Evolutionary conservation across 371 early-diverging fungal genomes (phyloP).

Genomic region (Actinomortierella ambigua): DNA sequence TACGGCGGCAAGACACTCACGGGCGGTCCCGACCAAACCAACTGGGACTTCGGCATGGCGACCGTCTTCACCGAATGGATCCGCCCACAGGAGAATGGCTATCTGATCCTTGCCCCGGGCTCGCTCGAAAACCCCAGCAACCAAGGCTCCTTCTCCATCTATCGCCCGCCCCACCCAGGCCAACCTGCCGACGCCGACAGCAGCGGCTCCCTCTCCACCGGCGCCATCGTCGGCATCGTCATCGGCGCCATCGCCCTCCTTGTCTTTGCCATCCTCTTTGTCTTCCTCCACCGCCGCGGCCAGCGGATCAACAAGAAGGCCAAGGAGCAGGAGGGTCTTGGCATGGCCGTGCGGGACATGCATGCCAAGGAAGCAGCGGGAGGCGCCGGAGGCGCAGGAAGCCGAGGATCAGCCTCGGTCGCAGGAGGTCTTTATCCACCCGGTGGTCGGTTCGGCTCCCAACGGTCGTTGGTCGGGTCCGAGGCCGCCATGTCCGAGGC

Average conservation of each 20-base stretch:
- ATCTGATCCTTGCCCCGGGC: conserved; percentile 4
- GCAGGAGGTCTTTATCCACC: conserved; percentile 12
- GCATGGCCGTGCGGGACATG: conserved; percentile 37
- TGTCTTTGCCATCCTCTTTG: conserved; percentile 19
- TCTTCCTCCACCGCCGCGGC: conserved; percentile 31
- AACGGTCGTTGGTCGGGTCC: conserved; percentile 29
- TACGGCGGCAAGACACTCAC: conserved; percentile 26
- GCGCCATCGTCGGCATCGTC: conserved; percentile 41
- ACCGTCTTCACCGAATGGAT: conserved; percentile 7
- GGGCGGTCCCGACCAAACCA: conserved; percentile 7
- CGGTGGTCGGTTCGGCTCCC: conserved; percentile 21
- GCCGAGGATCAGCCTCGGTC: too few relatives aligned
- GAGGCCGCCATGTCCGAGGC: conserved; percentile 21
- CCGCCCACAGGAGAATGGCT: conserved; percentile 1
- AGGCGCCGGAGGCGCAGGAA: too few relatives aligned
- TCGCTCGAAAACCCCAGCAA: not conserved
- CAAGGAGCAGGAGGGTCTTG: conserved; percentile 25
- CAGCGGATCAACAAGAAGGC: conserved; percentile 26
- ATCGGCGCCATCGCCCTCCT: conserved; percentile 33
- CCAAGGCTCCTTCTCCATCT: conserved; percentile 14
- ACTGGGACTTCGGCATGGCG: conserved; percentile 27
- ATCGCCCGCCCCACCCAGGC: conserved; percentile 5
- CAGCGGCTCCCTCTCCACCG: conserved; percentile 25
- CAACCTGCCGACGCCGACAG: not conserved
- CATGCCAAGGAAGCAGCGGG: conserved; percentile 13